Evolutionary conservation across 345 rosid species (phyloP).

Genomic region (Toxicodendron radicans): DNA sequence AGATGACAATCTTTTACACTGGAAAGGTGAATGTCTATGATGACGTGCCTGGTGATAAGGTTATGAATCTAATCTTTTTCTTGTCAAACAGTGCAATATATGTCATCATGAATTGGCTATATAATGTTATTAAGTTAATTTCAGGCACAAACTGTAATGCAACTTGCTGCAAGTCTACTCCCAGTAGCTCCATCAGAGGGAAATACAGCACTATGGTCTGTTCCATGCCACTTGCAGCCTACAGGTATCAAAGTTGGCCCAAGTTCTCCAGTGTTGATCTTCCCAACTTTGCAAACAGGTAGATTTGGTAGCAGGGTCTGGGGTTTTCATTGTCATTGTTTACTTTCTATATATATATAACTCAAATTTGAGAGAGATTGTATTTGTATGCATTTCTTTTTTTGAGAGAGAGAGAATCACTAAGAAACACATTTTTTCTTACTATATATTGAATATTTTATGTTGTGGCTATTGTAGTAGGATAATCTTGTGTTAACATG

Average conservation of each 20-base stretch:
- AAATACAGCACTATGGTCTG: conserved; percentile 25
- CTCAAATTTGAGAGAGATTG: too few relatives aligned
- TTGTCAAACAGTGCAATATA: not conserved
- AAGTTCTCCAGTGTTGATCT: conserved; percentile 16
- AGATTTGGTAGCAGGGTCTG: conserved; percentile 10
- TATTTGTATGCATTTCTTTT: too few relatives aligned
- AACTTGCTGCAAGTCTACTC: conserved; percentile 36
- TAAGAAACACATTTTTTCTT: not conserved
- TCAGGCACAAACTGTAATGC: conserved; percentile 44
- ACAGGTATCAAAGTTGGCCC: conserved; percentile 25
- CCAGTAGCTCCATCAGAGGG: conserved; percentile 27
- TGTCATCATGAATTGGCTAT: conserved; percentile 6
- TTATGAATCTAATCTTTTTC: conserved; percentile 11
- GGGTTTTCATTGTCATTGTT: not conserved
- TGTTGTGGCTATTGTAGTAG: not conserved
- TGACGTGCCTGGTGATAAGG: conserved; percentile 41
- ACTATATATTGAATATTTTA: not conserved
- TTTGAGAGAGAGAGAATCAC: too few relatives aligned
- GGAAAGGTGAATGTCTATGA: conserved; percentile 46
- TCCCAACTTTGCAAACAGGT: conserved; percentile 32
- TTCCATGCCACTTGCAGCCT: conserved; percentile 30
- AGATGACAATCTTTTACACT: conserved; percentile 46
- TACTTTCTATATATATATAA: not conserved
- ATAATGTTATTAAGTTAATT: conserved; percentile 19
- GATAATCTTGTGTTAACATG: conserved; percentile 15